A percentile compares a stretch with the other conserved stretches of the same genome.
These are phyloP conservation scores for Tuctoria greenei DNA, from an alignment of 176 grass and related monocot species.

Conservation along the genomic window DNA sequence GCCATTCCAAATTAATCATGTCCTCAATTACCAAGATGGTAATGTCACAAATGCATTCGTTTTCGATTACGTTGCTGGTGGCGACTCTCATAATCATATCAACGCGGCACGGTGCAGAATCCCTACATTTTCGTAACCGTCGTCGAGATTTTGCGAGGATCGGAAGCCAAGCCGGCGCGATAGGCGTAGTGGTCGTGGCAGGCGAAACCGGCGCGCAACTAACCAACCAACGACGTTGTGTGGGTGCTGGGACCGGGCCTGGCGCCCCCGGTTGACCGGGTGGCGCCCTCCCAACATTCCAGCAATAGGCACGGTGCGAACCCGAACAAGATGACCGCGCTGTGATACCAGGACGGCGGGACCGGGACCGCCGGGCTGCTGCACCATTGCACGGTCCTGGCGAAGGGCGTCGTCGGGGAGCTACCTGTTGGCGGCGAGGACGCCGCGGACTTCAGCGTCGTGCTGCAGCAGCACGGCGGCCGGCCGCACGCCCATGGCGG, in stretches of 20 bases:
- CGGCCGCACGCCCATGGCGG: slow-evolving; percentile 27
- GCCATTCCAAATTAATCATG: too few relatives aligned
- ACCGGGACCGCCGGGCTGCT: slow-evolving; percentile 32
- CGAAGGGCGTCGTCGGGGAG: slow-evolving; percentile 30
- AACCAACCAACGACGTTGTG: not conserved
- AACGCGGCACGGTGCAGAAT: not conserved
- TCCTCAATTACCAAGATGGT: too few relatives aligned
- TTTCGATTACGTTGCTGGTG: not conserved
- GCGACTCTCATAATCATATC: not conserved
- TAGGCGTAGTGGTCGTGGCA: not conserved
- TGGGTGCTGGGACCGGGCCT: too few relatives aligned
- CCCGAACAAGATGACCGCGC: slow-evolving; percentile 58
- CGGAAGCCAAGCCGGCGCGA: not conserved
- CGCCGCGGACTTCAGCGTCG: slow-evolving; percentile 43
- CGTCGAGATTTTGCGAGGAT: not conserved
- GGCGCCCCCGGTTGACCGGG: slow-evolving; percentile 23
- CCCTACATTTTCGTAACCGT: not conserved
- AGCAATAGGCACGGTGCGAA: slow-evolving; percentile 59
- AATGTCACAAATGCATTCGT: too few relatives aligned
- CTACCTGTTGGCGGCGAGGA: slow-evolving; percentile 52
- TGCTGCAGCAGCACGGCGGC: slow-evolving; percentile 28
- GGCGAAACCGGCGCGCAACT: not conserved
- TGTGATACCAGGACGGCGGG: slow-evolving; percentile 48
- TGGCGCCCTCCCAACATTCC: slow-evolving; percentile 32
- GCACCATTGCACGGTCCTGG: slow-evolving; percentile 26